Evolutionary conservation across 202 grass and related monocot species (phyloP), one percentile per base, ranked within the genome.

Genomic region (Panicum hallii): DNA sequence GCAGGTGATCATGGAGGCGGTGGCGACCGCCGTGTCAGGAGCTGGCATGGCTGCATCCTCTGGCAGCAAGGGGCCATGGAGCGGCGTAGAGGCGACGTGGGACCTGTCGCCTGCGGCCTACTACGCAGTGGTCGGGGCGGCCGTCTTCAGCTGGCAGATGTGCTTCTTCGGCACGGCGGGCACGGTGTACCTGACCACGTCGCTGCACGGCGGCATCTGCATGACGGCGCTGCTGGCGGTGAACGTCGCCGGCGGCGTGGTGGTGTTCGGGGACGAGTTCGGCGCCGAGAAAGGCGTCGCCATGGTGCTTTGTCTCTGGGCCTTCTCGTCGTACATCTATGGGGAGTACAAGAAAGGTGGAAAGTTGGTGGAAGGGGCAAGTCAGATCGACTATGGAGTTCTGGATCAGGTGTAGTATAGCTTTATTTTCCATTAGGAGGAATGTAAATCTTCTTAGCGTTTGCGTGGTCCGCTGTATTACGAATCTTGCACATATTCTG

Each of bases 111-210:
- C 82, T 50, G 72, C 38, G 3, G 55, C 54, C 0, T 93, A 93
- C 79, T 93, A 87, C 79, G 69, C 45, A 13, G 86, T 83, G 67
- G 42, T 90, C 46, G 75, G 72, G 12, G 74, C 86, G 8, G 74
- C 86, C 5, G 88, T 90, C 16, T 17, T 88, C 11, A 88, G 68
- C 60, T 93, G 91, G 91, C 91, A 93, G 79, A 53, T 93, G 50
- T 90, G 91, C 79, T 93, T 93, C 67, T 62, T 90, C 9, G 88
- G 91, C 20, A 93, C 91, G 30, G 91, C 91, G 16, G 91, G 88
- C 17, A 87, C 88, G 86, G 81, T 93, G 32, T 93, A 81, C 67
- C 81, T 90, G 7, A 93, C 88, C 44, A 81, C 91, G 49, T 90
- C 91, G 3, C 79, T 93, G 34, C 86, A 88, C 77, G 84, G 91